Conservation (phyloP, 805 yeast species). For the Wickerhamiella azymoides region DNA sequence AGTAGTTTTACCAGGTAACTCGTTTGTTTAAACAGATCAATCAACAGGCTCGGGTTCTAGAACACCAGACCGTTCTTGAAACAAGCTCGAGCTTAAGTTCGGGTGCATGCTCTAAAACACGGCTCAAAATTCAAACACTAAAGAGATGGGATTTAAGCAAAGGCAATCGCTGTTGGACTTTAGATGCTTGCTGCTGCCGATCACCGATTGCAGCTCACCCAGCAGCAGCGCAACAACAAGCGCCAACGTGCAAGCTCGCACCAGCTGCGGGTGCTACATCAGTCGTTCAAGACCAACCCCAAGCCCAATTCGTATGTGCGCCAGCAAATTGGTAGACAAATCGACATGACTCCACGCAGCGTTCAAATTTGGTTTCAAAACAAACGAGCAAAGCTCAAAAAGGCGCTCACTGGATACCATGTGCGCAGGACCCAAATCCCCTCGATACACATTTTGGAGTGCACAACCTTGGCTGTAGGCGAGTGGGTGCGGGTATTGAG, state of each 20-base stretch:
- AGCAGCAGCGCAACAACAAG: constrained; percentile 30
- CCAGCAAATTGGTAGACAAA: constrained; percentile 44
- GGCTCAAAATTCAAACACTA: not conserved
- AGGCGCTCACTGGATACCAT: constrained; percentile 17
- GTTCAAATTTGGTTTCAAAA: constrained; percentile 93
- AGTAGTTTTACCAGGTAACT: too few relatives aligned
- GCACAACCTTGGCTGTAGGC: not conserved
- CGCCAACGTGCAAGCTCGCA: constrained; percentile 72
- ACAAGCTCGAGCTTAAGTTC: not conserved
- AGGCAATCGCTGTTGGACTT: not conserved
- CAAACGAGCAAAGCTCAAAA: constrained; percentile 37
- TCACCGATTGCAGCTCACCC: constrained; percentile 17
- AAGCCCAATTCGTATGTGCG: constrained; percentile 39
- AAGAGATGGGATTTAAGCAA: not conserved
- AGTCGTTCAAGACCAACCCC: constrained; percentile 56
- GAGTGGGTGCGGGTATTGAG: constrained; percentile 1
- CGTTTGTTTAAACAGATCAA: too few relatives aligned
- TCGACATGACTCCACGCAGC: constrained; percentile 76
- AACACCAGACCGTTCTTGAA: too few relatives aligned
- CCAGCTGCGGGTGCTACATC: constrained; percentile 50
- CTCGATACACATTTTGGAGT: not conserved
- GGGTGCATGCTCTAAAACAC: not conserved
- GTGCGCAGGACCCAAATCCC: not conserved
- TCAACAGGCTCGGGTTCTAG: too few relatives aligned
- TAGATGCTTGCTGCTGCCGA: not conserved